phyloP scores from a whole-genome alignment of 345 rosid species.

The Litchi chinensis region DNA sequence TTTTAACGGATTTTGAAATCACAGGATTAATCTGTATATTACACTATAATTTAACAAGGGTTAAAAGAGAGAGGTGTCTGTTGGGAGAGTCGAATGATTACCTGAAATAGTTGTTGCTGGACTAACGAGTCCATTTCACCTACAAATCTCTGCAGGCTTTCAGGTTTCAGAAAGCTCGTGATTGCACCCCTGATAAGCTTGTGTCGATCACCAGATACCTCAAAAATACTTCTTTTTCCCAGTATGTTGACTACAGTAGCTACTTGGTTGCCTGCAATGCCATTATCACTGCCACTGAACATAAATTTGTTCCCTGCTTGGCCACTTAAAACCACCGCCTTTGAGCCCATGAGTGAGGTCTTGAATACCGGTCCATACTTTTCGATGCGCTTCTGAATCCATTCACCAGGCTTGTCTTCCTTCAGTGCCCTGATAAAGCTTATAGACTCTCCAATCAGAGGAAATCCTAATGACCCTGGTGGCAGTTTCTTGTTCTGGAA shows the following conservation, averaged over 20 bases:
- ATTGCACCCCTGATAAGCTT: slow-evolving; percentile 30
- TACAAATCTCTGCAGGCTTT: slow-evolving; percentile 22
- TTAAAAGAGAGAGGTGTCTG: too few species aligned
- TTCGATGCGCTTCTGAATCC: slow-evolving; percentile 24
- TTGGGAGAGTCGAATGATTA: not conserved
- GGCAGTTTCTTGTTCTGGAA: slow-evolving; percentile 18
- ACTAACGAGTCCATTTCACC: slow-evolving; percentile 24
- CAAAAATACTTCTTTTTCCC: slow-evolving; percentile 27
- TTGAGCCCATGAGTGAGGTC: slow-evolving; percentile 32
- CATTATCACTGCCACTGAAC: slow-evolving; percentile 19
- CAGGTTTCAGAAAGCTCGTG: slow-evolving; percentile 23
- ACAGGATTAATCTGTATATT: too few species aligned
- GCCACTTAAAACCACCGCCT: slow-evolving; percentile 25
- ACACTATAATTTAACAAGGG: too few species aligned
- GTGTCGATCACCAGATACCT: slow-evolving; percentile 26
- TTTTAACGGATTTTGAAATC: too few species aligned
- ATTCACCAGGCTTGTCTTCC: slow-evolving; percentile 15
- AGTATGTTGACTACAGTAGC: slow-evolving; percentile 17
- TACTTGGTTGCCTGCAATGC: slow-evolving; percentile 25
- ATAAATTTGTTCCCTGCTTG: slow-evolving; percentile 28
- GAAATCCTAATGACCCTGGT: slow-evolving; percentile 28
- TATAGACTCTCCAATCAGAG: slow-evolving; percentile 34
- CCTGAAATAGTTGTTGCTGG: slow-evolving; percentile 26
- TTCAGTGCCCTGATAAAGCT: slow-evolving; percentile 27
- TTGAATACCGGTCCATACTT: slow-evolving; percentile 34